Evolutionary conservation across 2,329 filamentous ascomycete species (phyloP), one percentile per base, ranked within the genome.

Genomic region (Cytospora mali): DNA sequence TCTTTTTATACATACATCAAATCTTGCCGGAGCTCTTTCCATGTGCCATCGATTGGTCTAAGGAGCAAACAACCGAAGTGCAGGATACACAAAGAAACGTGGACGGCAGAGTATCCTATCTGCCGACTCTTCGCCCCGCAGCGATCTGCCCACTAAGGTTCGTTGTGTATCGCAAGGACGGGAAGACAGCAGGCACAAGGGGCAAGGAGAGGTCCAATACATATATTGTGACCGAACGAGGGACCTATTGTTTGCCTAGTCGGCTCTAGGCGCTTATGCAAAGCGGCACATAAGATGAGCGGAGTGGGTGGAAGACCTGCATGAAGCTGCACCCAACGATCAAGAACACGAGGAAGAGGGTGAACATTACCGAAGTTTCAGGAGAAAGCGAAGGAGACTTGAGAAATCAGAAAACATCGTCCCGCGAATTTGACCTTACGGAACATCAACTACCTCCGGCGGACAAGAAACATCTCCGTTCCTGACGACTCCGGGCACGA

Each of bases 71-170:
- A 54, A 35, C 57, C 57, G 57, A 54, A 39, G 29, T 42, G 57
- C 55, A 53, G 59, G 60, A 65, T 62, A 65, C 62, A 62, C 62
- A 62, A 52, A 49, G 49, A 61, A 55, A 59, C 62, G 62, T 60
- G 59, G 52, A 31, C 62, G 48, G 53, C 52, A 33, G 28, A 27
- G 55, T 16, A 18, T 14, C 35, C 33, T 42, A 62, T 65, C 63
- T 62, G 60, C 55, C 55, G 63, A 60, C 39, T 46, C 21, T 31
- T 53, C 55, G 62, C 33, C 62, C 55, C 55, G 62, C 59, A 64
- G 51, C 50, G 27, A 50, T 28, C n/a, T 25, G 52, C 27, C 51
- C 33, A 21, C 55, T 56, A 58, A 31, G 49, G 13, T 13, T 42
- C 21, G 31, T 53, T 21, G 55, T 59, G 62, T 55, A 46, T 61